phyloP scores from a whole-genome alignment of 179 eudicot species.

The Vitellaria paradoxa region DNA sequence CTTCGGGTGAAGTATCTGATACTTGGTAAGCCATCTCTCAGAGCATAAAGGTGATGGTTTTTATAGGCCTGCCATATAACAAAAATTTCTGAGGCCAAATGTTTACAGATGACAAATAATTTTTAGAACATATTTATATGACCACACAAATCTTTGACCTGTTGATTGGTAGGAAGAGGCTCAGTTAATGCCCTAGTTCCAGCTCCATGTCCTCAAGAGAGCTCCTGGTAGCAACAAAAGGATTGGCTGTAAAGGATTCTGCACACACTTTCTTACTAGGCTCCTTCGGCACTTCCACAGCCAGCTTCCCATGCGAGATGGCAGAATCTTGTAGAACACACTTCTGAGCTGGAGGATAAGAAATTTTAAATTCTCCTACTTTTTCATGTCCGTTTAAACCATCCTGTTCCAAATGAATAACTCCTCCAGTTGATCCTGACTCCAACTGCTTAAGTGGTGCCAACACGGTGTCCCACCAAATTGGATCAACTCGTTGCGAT shows the following conservation, averaged over 20 bases:
- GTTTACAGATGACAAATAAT: background rate
- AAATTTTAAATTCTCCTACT: slow-evolving; percentile 9
- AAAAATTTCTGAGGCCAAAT: background rate
- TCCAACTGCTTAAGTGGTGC: slow-evolving; percentile 78
- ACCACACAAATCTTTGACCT: slow-evolving; percentile 35
- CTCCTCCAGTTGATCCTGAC: slow-evolving; percentile 60
- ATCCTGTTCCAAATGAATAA: slow-evolving; percentile 28
- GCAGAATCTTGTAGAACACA: background rate
- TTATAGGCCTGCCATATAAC: slow-evolving; percentile 68
- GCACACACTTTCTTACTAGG: slow-evolving; percentile 12
- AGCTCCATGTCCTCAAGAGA: slow-evolving; percentile 87
- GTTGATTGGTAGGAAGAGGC: slow-evolving; percentile 97
- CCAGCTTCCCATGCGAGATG: slow-evolving; percentile 11
- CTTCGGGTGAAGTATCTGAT: slow-evolving; percentile 80
- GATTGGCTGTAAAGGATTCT: slow-evolving; percentile 24
- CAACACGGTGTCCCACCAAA: slow-evolving; percentile 88
- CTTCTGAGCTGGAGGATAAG: slow-evolving; percentile 9
- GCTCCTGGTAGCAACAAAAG: slow-evolving; percentile 39
- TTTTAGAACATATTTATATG: background rate
- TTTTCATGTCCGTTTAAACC: slow-evolving; percentile 17
- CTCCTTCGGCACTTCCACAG: slow-evolving; percentile 16
- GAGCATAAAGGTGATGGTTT: slow-evolving; percentile 78
- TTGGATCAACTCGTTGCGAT: slow-evolving; percentile 55
- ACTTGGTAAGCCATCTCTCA: slow-evolving; percentile 93
- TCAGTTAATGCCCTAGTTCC: slow-evolving; percentile 92